Base-by-base conservation (phyloP, 2,329 filamentous ascomycete species). In the Coniochaeta prunicola region DNA sequence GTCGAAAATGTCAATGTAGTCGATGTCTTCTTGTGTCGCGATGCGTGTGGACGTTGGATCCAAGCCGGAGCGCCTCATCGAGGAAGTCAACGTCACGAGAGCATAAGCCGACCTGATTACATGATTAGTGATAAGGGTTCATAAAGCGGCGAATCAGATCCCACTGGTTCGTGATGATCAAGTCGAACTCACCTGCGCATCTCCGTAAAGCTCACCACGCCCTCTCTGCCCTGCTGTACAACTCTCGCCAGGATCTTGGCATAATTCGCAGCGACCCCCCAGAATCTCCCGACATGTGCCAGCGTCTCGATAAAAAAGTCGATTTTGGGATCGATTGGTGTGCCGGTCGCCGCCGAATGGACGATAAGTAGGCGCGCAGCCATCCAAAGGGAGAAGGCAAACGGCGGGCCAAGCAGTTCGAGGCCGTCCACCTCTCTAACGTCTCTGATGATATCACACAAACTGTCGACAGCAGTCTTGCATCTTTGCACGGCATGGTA, bases 401-500 rank as follows among this genome's bases (percentile, higher is more conserved):
- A 77, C 0, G 75, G 75, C 0, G 75, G 75, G 0, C 75, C 76
- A 0, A 77, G 68, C 0, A 77, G 69, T 42, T 77, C 74, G 15
- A 77, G 60, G 0, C 74, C 74, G 48, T 76, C 72, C 4, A 74
- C 75, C 57, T 77, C 75, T 19, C 74, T 71, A 0, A 77, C 75
- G 59, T 77, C 75, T 8, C 73, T 71, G 0, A 74, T 73, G 57
- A 77, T 77, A 31, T 77, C 75, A 0, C 73, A 71, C 6, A 77
- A 62, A 36, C 75, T 77, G 60, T 77, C 72, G 3, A 77, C 75
- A 0, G 75, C 75, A 1, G 76, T 75, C 9, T 77, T 60, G 58
- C 75, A 77, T 21, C 75, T 66, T 61, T 77, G 76, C 73, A 76
- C 76, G 8, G 76, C 76, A 59, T 76, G 76, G 57, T 77, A 71